phyloP scores from a whole-genome alignment of 345 rosid genomes.

The Heritiera fomes region DNA sequence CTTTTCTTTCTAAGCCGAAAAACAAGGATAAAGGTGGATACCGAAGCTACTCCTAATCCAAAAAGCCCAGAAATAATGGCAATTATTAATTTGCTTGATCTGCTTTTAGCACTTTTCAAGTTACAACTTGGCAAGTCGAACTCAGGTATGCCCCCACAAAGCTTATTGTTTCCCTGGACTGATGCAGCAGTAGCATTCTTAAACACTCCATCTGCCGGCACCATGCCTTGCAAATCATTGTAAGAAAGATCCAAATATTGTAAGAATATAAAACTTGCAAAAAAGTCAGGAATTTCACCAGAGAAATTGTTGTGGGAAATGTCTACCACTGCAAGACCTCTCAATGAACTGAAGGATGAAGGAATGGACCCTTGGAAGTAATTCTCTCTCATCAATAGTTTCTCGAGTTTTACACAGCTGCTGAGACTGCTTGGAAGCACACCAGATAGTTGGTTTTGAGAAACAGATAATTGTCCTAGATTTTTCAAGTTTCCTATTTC shows the following conservation, averaged over 20 bases:
- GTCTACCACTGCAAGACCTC: conserved; percentile 32
- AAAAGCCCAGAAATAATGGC: neutral
- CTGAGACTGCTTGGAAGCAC: conserved; percentile 13
- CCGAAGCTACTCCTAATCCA: neutral
- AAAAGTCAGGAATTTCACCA: conserved; percentile 29
- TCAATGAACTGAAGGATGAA: conserved; percentile 15
- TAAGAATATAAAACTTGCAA: neutral
- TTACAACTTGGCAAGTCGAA: neutral
- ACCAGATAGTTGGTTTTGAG: neutral
- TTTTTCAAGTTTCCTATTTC: conserved; percentile 18
- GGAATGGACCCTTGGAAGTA: conserved; percentile 4
- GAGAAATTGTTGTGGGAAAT: conserved; percentile 38
- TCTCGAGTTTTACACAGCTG: neutral
- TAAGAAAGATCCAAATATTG: conserved; percentile 30
- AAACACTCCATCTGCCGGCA: neutral
- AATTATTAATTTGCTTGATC: neutral
- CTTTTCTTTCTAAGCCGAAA: too few species aligned
- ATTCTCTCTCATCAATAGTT: neutral
- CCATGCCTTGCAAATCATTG: conserved; percentile 39
- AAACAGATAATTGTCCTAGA: neutral
- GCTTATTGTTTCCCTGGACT: conserved; percentile 6
- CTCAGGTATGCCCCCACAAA: conserved; percentile 9
- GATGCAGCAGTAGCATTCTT: neutral
- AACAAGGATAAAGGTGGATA: neutral
- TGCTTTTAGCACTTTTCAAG: neutral